Base-by-base conservation (phyloP, 257 asterid species). In the Jacaranda mimosifolia region DNA sequence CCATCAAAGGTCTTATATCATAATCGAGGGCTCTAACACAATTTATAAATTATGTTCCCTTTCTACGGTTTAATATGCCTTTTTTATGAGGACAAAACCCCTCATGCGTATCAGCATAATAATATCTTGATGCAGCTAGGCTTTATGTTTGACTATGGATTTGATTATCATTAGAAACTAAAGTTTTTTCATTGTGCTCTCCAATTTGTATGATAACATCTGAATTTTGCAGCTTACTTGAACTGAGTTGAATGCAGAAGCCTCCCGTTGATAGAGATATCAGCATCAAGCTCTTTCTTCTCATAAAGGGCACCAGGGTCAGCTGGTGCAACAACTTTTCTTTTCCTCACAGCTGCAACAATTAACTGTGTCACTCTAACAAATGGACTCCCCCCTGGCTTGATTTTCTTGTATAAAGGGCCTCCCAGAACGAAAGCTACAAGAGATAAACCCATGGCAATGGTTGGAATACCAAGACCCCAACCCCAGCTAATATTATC, bases 381-480 rank as follows among this genome's bases (percentile, higher is more conserved):
- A 39, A 89, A 86, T 0, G 98, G 98, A 38, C 98, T 94, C 7
- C 98, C 98, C 0, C 91, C 92, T 0, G 94, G 97, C 83, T 90
- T 89, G 17, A 89, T 81, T 74, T 78, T 90, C 74, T 63, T 82
- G 68, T 94, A 94, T 76, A 88, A 81, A 10, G 89, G 87, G 7
- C 88, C 46, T 0, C 97, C 99, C 1, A 84, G 3, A 11, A 90
- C 17, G 78, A 94, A 92, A 5, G 67, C 87, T 0, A 91, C 15
- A 45, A 87, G 82, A 0, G 98, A 91, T 11, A 90, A 45, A 0
- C 70, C 94, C 90, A 94, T 84, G 46, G 96, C 94, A 6, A 90
- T 86, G 38, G 99, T 94, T 2, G 97, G 97, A 38, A 94, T 87
- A 1, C 98, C 96, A 14, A 94, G 93, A 3, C 98, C 99, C 98